Evolutionary conservation across 2,329 filamentous ascomycete species (phyloP).

Genomic region (Tolypocladium album): DNA sequence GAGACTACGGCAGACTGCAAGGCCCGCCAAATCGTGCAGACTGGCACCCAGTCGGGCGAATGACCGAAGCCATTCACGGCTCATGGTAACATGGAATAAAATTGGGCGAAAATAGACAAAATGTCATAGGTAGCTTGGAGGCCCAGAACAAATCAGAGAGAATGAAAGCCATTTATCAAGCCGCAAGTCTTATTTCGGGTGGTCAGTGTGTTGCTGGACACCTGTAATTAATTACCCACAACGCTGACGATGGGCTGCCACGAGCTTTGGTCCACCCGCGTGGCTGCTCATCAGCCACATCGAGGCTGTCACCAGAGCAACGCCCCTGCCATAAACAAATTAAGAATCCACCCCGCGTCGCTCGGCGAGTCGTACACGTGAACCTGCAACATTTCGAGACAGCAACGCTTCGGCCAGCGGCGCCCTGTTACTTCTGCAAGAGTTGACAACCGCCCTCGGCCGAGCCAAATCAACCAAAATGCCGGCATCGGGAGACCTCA

Average conservation of each 20-base stretch:
- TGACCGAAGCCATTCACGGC: not conserved
- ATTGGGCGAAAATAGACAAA: not conserved
- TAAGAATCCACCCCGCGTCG: not conserved
- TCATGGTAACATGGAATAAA: not conserved
- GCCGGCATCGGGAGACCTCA: conserved; percentile 40
- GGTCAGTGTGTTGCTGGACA: too few species aligned
- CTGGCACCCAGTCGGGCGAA: not conserved
- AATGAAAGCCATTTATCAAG: not conserved
- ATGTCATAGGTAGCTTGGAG: not conserved
- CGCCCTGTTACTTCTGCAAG: not conserved
- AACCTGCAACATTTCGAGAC: not conserved
- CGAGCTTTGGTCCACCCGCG: not conserved
- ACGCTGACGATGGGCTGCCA: too few species aligned
- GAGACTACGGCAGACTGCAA: not conserved
- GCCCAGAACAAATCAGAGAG: not conserved
- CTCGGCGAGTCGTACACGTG: not conserved
- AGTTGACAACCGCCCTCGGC: conserved; percentile 3
- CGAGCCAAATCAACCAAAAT: conserved; percentile 26
- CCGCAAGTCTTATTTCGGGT: too few species aligned
- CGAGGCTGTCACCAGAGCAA: conserved; percentile 9
- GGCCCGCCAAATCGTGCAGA: not conserved
- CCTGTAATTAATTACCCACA: too few species aligned
- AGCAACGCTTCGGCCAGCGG: not conserved
- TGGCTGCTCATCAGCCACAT: not conserved
- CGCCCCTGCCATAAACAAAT: not conserved